phyloP scores from a whole-genome alignment of 75 land plant genomes.

The Cupressus sempervirens region DNA sequence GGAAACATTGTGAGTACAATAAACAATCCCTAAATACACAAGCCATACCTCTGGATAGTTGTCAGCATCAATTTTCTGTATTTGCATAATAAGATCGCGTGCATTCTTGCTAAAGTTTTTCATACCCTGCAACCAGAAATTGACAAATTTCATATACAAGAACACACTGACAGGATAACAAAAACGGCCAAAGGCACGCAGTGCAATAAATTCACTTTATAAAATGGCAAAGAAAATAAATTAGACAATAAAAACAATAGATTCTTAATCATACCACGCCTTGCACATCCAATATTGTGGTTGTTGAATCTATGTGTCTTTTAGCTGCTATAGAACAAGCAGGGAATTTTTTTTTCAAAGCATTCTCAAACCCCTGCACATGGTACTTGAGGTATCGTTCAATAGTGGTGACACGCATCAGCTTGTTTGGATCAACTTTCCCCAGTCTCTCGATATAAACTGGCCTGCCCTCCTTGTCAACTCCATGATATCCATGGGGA shows the following conservation, averaged over 20 bases:
- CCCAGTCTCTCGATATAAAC: slow-evolving; percentile 79
- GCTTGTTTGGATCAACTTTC: slow-evolving; percentile 69
- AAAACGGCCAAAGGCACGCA: neutral
- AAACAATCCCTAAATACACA: neutral
- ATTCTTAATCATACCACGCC: slow-evolving; percentile 60
- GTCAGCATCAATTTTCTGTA: slow-evolving; percentile 76
- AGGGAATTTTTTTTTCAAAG: slow-evolving; percentile 59
- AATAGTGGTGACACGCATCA: slow-evolving; percentile 71
- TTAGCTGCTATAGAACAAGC: slow-evolving; percentile 82
- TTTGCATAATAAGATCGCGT: slow-evolving; percentile 43
- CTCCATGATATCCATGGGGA: slow-evolving; percentile 84
- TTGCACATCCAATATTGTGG: slow-evolving; percentile 83
- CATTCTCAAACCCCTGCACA: slow-evolving; percentile 68
- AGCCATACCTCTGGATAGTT: slow-evolving; percentile 74
- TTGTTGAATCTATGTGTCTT: slow-evolving; percentile 74
- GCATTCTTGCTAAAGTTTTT: slow-evolving; percentile 58
- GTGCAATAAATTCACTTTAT: neutral
- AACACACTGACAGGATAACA: neutral
- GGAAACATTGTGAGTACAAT: neutral
- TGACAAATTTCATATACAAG: neutral
- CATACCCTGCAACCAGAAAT: slow-evolving; percentile 33
- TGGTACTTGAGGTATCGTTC: slow-evolving; percentile 76
- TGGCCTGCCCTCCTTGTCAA: slow-evolving; percentile 85
- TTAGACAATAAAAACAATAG: neutral
- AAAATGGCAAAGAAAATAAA: neutral